Conservation (phyloP, 2,329 filamentous ascomycete genomes). For the Talaromyces funiculosus region DNA sequence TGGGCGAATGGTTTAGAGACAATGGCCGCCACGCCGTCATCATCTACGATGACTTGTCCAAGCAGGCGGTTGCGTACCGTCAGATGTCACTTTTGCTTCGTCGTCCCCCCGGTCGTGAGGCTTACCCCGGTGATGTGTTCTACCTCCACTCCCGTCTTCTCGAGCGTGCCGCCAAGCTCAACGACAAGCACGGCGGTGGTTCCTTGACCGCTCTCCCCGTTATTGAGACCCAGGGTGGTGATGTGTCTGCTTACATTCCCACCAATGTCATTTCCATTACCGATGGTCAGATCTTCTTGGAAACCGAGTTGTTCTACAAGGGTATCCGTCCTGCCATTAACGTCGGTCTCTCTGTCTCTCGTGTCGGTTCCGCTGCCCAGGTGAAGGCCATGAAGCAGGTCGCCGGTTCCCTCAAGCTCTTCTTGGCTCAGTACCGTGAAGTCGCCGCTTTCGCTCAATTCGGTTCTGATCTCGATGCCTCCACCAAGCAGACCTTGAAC, state of each 20-base stretch:
- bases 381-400: slow-evolving; percentile 99
- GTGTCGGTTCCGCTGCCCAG: slow-evolving; percentile 99
- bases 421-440: slow-evolving; percentile 99
- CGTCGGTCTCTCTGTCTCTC: slow-evolving; percentile 99
- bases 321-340: slow-evolving; percentile 99
- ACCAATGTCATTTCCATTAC: slow-evolving; percentile 99
- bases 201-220: slow-evolving; percentile 95
- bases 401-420: slow-evolving; percentile 98
- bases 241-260: slow-evolving; percentile 99
- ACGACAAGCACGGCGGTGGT: slow-evolving; percentile 87
- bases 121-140: slow-evolving; percentile 98
- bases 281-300: slow-evolving; percentile 99
- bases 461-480: slow-evolving; percentile 97
- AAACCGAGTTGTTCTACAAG: slow-evolving; percentile 99
- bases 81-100: slow-evolving; percentile 98
- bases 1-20: slow-evolving; percentile 73
- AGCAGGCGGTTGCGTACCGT: slow-evolving; percentile 96
- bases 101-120: slow-evolving; percentile 97
- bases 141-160: slow-evolving; percentile 99
- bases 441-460: slow-evolving; percentile 99
- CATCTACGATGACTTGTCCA: slow-evolving; percentile 91
- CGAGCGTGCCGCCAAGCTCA: slow-evolving; percentile 99
- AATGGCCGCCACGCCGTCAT: slow-evolving; percentile 83
- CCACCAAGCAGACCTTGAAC: slow-evolving; percentile 96
- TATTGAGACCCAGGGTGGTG: slow-evolving; percentile 99